Evolutionary conservation across 2,329 filamentous ascomycete species (phyloP).

Genomic region (Fusarium duplospermum): DNA sequence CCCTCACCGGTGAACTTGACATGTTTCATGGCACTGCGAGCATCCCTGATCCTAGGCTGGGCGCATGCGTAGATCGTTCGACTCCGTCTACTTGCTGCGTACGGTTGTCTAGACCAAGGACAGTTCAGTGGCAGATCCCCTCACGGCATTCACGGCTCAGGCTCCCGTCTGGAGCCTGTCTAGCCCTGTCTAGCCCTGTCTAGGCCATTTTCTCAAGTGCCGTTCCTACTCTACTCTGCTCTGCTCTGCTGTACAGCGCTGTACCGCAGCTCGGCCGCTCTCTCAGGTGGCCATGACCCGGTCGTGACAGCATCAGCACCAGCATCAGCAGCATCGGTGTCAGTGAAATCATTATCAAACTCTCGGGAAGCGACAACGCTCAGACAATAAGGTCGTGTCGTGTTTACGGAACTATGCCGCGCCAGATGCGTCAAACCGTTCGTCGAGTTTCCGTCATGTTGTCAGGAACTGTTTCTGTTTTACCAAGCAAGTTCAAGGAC

Average conservation of each 20-base stretch:
- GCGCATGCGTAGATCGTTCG: slow-evolving; percentile 29
- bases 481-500: background rate
- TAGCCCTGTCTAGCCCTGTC: background rate
- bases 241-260: background rate
- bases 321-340: background rate
- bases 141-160: slow-evolving; percentile 21
- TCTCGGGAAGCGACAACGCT: background rate
- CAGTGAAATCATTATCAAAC: background rate
- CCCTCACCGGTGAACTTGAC: slow-evolving; percentile 39
- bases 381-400: background rate
- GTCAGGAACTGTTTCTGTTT: background rate
- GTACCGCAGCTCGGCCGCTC: background rate
- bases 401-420: slow-evolving; percentile 12
- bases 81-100: slow-evolving; percentile 1
- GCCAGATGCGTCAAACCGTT: slow-evolving; percentile 24
- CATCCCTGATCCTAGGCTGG: slow-evolving; percentile 26
- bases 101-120: slow-evolving; percentile 1
- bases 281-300: slow-evolving; percentile 15
- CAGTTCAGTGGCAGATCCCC: slow-evolving; percentile 12
- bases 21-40: slow-evolving; percentile 29
- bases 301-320: slow-evolving; percentile 13
- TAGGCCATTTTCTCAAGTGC: slow-evolving; percentile 14
- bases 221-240: slow-evolving; percentile 4
- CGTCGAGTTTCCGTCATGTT: slow-evolving; percentile 9
- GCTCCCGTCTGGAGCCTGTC: background rate